Evolutionary conservation across 257 asterid genomes (phyloP).

Genomic region (Jaltomata sinuosa): DNA sequence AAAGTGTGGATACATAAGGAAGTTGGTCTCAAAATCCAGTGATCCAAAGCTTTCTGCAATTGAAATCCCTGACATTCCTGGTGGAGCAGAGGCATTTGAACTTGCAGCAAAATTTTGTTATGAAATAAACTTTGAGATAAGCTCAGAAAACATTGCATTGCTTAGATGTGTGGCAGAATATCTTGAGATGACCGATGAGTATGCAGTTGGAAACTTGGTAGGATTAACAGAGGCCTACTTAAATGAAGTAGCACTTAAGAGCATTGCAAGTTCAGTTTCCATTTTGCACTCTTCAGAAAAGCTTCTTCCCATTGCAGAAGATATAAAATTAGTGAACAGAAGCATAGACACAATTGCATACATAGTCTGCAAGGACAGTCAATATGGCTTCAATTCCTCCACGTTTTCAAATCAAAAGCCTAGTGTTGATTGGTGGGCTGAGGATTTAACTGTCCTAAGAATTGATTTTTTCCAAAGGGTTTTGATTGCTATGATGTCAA

Average conservation of each 20-base stretch:
- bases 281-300: slow-evolving; percentile 53
- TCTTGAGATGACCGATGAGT: slow-evolving; percentile 85
- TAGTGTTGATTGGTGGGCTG: slow-evolving; percentile 81
- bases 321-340: slow-evolving; percentile 56
- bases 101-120: slow-evolving; percentile 83
- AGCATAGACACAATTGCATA: slow-evolving; percentile 63
- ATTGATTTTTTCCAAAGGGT: slow-evolving; percentile 72
- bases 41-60: slow-evolving; percentile 34
- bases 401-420: slow-evolving; percentile 25
- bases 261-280: slow-evolving; percentile 62
- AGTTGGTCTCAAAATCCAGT: slow-evolving; percentile 36
- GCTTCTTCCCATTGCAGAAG: slow-evolving; percentile 62
- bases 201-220: slow-evolving; percentile 51
- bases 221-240: slow-evolving; percentile 52
- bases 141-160: slow-evolving; percentile 55
- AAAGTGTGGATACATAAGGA: slow-evolving; percentile 71
- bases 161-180: slow-evolving; percentile 63
- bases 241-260: slow-evolving; percentile 60
- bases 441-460: slow-evolving; percentile 59
- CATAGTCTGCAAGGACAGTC: slow-evolving; percentile 60
- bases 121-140: slow-evolving; percentile 66
- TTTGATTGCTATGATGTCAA: slow-evolving; percentile 57
- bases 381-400: slow-evolving; percentile 25
- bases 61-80: slow-evolving; percentile 61
- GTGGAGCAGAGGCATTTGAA: slow-evolving; percentile 78